phyloP scores from a whole-genome alignment of 805 yeast genomes.

The Ogataea glucozyma region DNA sequence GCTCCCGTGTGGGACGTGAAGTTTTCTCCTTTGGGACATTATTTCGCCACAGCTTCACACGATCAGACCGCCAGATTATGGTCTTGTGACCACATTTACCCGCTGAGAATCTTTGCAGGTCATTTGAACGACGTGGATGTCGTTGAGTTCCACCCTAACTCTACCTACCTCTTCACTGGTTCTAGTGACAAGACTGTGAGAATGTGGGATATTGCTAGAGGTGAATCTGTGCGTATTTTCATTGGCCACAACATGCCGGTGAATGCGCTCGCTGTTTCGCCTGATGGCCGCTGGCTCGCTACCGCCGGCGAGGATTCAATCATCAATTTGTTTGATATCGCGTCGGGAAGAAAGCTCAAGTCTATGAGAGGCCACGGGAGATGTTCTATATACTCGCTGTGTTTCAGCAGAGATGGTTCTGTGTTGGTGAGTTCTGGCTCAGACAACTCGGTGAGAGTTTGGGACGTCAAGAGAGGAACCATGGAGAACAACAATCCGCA shows the following conservation, averaged over 20 bases:
- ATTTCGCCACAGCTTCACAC: conserved; percentile 96
- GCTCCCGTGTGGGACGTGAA: conserved; percentile 98
- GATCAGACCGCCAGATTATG: conserved; percentile 97
- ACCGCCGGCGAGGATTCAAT: conserved; percentile 92
- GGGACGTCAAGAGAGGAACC: conserved; percentile 92
- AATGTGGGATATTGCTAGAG: conserved; percentile 96
- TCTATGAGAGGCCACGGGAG: conserved; percentile 95
- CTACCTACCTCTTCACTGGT: conserved; percentile 92
- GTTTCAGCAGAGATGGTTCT: conserved; percentile 84
- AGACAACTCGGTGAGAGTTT: conserved; percentile 88
- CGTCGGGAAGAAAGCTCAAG: conserved; percentile 84
- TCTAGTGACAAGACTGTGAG: conserved; percentile 93
- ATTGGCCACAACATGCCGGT: conserved; percentile 92
- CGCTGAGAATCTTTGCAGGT: conserved; percentile 94
- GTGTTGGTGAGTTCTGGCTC: conserved; percentile 90
- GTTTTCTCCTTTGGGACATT: conserved; percentile 93
- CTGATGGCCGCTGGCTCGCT: conserved; percentile 96
- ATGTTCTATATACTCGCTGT: conserved; percentile 78
- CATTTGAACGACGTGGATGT: conserved; percentile 95
- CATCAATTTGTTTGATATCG: conserved; percentile 91
- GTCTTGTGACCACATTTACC: conserved; percentile 98
- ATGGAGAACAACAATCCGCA: conserved; percentile 72
- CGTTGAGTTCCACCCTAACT: conserved; percentile 94
- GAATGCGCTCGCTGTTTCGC: conserved; percentile 82
- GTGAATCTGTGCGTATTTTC: conserved; percentile 87